Percentiles rank a stretch among this genome's conserved stretches.
Evolutionary conservation across 2,329 filamentous ascomycete genomes (phyloP).

Genomic region (Sporothrix inflata): DNA sequence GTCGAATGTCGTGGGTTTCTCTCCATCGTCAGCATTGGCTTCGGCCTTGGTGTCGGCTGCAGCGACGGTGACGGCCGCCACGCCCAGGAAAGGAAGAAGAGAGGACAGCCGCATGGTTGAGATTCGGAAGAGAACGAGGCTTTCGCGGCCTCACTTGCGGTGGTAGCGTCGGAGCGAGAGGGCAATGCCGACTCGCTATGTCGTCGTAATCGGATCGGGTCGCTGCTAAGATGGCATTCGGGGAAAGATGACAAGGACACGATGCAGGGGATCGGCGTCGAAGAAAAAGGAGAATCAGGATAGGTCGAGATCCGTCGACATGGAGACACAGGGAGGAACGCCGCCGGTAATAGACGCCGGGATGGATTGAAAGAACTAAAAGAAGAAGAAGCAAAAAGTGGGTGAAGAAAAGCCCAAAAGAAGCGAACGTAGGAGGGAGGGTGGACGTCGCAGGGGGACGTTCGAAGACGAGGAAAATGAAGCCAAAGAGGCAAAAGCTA

Average conservation of each 20-base stretch:
- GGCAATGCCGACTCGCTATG: background rate
- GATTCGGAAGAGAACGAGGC: background rate
- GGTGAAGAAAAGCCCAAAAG: background rate
- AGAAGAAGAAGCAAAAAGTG: background rate
- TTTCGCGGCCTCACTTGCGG: background rate
- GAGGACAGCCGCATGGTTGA: conserved; percentile 50
- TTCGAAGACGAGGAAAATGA: conserved; percentile 14
- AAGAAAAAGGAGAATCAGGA: background rate
- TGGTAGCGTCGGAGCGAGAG: background rate
- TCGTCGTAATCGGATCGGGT: background rate
- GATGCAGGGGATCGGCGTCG: background rate
- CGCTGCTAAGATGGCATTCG: conserved; percentile 7
- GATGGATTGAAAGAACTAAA: background rate
- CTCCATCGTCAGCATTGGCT: conserved; percentile 43
- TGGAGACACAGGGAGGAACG: background rate
- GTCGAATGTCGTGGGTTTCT: conserved; percentile 65
- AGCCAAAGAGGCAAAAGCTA: conserved; percentile 16
- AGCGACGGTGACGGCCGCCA: conserved; percentile 47
- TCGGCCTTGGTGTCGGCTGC: conserved; percentile 27
- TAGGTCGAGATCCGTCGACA: background rate
- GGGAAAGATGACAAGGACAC: background rate
- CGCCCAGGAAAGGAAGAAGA: conserved; percentile 53
- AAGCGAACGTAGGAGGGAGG: background rate
- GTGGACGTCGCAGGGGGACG: conserved; percentile 17
- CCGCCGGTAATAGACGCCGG: background rate